phyloP scores from a whole-genome alignment of 2,329 filamentous ascomycete genomes.

The Alternaria arborescens region DNA sequence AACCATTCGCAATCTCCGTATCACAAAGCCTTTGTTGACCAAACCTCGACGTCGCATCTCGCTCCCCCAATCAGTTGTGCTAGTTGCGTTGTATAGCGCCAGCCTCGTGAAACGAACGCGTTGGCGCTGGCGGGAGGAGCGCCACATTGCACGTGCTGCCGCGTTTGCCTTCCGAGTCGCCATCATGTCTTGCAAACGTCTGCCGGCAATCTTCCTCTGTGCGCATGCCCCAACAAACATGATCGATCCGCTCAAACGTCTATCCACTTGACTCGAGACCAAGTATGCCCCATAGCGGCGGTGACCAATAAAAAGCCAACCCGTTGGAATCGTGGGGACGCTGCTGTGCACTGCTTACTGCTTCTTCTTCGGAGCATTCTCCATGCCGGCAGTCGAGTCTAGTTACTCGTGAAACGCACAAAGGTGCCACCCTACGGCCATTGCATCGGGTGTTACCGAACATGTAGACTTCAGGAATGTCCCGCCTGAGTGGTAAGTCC shows the following conservation, averaged over 20 bases:
- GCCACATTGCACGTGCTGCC: constrained; percentile 16
- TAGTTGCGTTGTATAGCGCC: constrained; percentile 10
- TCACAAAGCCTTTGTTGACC: constrained; percentile 26
- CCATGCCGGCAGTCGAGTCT: constrained; percentile 14
- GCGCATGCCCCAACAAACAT: neutral
- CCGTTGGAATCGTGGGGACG: constrained; percentile 9
- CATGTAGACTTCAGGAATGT: neutral
- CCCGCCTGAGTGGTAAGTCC: neutral
- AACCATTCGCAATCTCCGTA: constrained; percentile 31
- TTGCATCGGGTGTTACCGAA: constrained; percentile 17
- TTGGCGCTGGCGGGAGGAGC: constrained; percentile 4
- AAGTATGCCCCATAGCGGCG: neutral
- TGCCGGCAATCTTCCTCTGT: neutral
- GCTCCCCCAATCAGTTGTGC: constrained; percentile 22
- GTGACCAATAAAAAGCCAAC: neutral
- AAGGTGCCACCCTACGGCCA: constrained; percentile 17
- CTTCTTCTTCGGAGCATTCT: constrained; percentile 10
- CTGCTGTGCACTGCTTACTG: constrained; percentile 4
- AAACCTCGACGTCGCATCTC: constrained; percentile 14
- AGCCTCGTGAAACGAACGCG: constrained; percentile 3
- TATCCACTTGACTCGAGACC: neutral
- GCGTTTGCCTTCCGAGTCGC: constrained; percentile 1
- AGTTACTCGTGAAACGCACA: constrained; percentile 16
- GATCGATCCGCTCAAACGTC: neutral
- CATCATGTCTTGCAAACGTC: neutral